phyloP scores from a whole-genome alignment of 1,284 basidiomycete genomes.

The Flammula alnicola region DNA sequence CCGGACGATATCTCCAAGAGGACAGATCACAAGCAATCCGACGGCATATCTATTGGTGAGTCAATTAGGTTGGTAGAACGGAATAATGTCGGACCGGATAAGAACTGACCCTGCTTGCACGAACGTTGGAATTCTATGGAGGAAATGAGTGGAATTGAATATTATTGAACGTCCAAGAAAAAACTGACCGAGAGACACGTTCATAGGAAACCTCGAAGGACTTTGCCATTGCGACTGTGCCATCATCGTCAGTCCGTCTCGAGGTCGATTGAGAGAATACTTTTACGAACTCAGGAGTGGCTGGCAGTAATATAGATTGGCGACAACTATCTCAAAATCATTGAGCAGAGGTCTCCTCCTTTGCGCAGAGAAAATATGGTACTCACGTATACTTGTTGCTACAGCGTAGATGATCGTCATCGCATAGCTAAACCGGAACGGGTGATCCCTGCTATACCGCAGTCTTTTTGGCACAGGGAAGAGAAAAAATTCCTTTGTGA shows the following conservation, averaged over 20 bases:
- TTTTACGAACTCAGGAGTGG: conserved; percentile 63
- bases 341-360: background rate
- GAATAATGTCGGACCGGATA: background rate
- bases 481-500: conserved; percentile 57
- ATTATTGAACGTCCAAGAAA: background rate
- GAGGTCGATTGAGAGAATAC: conserved; percentile 5
- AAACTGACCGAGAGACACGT: conserved; percentile 53
- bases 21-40: conserved; percentile 65
- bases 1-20: conserved; percentile 69
- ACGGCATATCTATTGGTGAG: conserved; percentile 54
- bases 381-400: conserved; percentile 60
- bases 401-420: conserved; percentile 69
- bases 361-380: conserved; percentile 1
- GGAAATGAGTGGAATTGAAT: background rate
- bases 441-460: conserved; percentile 59
- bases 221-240: conserved; percentile 53
- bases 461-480: conserved; percentile 68
- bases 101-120: conserved; percentile 49
- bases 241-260: background rate
- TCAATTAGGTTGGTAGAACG: background rate
- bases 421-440: conserved; percentile 62
- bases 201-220: conserved; percentile 61
- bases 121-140: conserved; percentile 48
- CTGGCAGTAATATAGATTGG: conserved; percentile 76
- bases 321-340: conserved; percentile 43